A percentile compares a stretch with the other conserved stretches of the same genome.
Evolutionary conservation across 768 basidiomycete genomes (phyloP).

Genomic region (Leucocoprinus birnbaumii): DNA sequence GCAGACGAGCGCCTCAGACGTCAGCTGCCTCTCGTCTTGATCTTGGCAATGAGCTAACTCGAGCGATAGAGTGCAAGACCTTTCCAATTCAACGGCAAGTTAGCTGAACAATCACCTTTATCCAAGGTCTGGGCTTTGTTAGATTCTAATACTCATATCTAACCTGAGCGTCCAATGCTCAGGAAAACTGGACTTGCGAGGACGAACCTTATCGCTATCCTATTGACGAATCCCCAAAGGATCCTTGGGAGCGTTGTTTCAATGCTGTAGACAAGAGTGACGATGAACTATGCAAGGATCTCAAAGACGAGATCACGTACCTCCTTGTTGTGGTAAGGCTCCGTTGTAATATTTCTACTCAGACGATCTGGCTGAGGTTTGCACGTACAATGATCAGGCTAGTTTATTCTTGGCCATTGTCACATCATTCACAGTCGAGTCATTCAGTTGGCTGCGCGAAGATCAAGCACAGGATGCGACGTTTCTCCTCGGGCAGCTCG

Average conservation of each 20-base stretch:
- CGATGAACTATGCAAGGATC: background rate
- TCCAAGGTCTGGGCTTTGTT: no score
- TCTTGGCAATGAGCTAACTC: no score
- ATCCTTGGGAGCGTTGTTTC: conserved; percentile 8
- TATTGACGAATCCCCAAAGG: background rate
- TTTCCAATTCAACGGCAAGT: no score
- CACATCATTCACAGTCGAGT: conserved; percentile 7
- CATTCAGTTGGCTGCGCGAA: background rate
- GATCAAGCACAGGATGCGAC: background rate
- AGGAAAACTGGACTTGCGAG: conserved; percentile 3
- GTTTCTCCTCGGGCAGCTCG: background rate
- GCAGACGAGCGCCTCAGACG: no score
- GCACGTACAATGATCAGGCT: background rate
- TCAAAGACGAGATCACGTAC: conserved; percentile 9
- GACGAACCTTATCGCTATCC: conserved; percentile 8
- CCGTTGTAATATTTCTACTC: background rate
- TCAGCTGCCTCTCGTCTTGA: no score
- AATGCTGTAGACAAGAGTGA: background rate
- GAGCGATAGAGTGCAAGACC: no score
- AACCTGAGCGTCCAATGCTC: no score
- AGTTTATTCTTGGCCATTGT: conserved; percentile 9
- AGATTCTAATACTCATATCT: no score
- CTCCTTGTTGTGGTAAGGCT: conserved; percentile 11
- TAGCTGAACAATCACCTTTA: no score
- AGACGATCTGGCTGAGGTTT: background rate